phyloP scores from a whole-genome alignment of 371 early-diverging fungal genomes.

The Mortierella sp. region DNA sequence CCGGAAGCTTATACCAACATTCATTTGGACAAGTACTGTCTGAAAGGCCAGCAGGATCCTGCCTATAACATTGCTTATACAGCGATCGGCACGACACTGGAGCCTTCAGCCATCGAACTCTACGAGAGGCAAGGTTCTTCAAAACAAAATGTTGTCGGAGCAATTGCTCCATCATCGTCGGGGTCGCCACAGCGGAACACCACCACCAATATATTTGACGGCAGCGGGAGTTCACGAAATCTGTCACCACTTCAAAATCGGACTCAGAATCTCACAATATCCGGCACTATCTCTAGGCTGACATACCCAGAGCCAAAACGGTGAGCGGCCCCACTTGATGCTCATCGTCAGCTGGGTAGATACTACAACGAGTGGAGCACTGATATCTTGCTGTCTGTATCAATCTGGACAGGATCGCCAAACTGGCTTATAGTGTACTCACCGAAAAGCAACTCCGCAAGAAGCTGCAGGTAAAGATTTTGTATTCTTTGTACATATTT shows the following conservation, averaged over 20 bases:
- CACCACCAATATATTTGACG: neutral
- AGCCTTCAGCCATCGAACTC: constrained; percentile 5
- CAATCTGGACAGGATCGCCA: constrained; percentile 53
- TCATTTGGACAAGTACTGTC: constrained; percentile 55
- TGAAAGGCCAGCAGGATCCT: constrained; percentile 39
- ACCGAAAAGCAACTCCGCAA: constrained; percentile 57
- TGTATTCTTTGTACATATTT: neutral
- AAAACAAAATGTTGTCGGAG: neutral
- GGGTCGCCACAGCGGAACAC: constrained; percentile 17
- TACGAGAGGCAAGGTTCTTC: constrained; percentile 36
- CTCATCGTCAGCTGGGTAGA: too few species aligned
- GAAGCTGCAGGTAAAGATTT: constrained; percentile 48
- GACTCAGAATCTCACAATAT: neutral
- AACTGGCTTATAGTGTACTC: constrained; percentile 57
- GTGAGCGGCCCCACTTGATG: neutral
- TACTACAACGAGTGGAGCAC: neutral
- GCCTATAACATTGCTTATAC: constrained; percentile 18
- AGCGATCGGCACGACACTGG: constrained; percentile 3
- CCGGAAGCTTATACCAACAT: constrained; percentile 44
- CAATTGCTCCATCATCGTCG: neutral
- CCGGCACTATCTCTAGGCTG: neutral
- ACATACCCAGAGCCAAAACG: constrained; percentile 28
- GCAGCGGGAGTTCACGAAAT: neutral
- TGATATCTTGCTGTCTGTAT: neutral
- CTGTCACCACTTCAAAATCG: constrained; percentile 10